phyloP scores from a whole-genome alignment of 2,329 filamentous ascomycete genomes.

The Ophidiomyces ophidiicola region DNA sequence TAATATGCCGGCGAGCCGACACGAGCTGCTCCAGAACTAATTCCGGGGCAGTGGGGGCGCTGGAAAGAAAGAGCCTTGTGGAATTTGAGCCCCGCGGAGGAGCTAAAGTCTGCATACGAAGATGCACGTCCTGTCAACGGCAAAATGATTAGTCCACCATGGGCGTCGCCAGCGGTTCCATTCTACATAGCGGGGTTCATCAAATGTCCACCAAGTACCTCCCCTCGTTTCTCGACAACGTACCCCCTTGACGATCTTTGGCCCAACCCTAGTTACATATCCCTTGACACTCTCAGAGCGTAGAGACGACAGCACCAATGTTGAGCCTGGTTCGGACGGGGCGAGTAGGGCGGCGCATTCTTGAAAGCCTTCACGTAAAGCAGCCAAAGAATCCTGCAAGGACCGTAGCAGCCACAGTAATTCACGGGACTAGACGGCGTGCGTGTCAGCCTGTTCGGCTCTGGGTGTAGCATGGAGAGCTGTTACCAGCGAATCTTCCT shows the following conservation, averaged over 20 bases:
- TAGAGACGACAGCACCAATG: slow-evolving; percentile 75
- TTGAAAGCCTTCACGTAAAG: slow-evolving; percentile 60
- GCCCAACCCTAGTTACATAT: slow-evolving; percentile 77
- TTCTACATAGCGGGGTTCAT: too few relatives aligned
- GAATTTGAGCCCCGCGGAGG: slow-evolving; percentile 40
- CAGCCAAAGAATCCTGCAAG: slow-evolving; percentile 48
- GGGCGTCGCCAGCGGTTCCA: too few relatives aligned
- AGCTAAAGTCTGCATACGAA: slow-evolving; percentile 50
- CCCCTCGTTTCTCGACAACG: too few relatives aligned
- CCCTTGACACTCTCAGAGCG: slow-evolving; percentile 87
- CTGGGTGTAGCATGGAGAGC: not conserved
- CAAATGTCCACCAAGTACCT: too few relatives aligned
- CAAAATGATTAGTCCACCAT: not conserved
- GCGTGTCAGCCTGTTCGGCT: not conserved
- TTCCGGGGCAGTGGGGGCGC: slow-evolving; percentile 42
- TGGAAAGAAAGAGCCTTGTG: slow-evolving; percentile 43
- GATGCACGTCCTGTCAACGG: slow-evolving; percentile 52
- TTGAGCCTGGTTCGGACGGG: slow-evolving; percentile 72
- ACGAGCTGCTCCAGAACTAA: slow-evolving; percentile 58
- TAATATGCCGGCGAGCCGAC: slow-evolving; percentile 62
- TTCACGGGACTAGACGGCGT: slow-evolving; percentile 39
- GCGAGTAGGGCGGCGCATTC: slow-evolving; percentile 82
- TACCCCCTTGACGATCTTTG: slow-evolving; percentile 83
- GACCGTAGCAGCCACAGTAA: slow-evolving; percentile 52
- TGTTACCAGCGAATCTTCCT: slow-evolving; percentile 41